These are phyloP conservation scores for Lachancea meyersii DNA, from an alignment of 805 yeast species.

Conservation along the genomic window DNA sequence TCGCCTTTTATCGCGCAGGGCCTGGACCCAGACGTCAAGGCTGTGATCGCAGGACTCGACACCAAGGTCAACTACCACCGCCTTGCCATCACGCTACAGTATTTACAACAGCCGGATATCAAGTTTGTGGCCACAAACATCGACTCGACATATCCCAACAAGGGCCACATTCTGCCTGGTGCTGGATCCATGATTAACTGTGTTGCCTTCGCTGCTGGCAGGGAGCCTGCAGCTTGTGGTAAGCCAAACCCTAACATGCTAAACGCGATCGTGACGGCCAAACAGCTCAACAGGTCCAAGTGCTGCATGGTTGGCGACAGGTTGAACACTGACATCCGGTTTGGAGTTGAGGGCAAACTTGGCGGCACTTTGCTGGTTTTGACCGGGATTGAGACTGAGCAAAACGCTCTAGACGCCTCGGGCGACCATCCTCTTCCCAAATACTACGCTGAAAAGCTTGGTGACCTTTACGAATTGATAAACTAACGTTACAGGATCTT, in stretches of 20 bases:
- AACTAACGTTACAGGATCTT: too few relatives aligned
- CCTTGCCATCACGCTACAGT: constrained; percentile 74
- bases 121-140: constrained; percentile 88
- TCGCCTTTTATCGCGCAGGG: constrained; percentile 42
- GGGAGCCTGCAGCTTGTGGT: constrained; percentile 86
- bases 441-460: constrained; percentile 62
- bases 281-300: constrained; percentile 46
- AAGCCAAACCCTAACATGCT: constrained; percentile 88
- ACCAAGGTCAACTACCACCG: constrained; percentile 72
- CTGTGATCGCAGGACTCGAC: constrained; percentile 87
- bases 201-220: constrained; percentile 66
- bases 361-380: constrained; percentile 77
- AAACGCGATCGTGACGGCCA: constrained; percentile 73
- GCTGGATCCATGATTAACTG: constrained; percentile 89
- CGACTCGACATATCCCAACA: constrained; percentile 89
- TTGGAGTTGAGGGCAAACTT: constrained; percentile 82
- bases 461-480: constrained; percentile 60
- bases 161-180: constrained; percentile 83
- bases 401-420: constrained; percentile 40
- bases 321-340: constrained; percentile 88
- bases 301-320: constrained; percentile 95
- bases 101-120: constrained; percentile 53
- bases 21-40: constrained; percentile 70
- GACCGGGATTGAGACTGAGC: constrained; percentile 84
- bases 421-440: constrained; percentile 46